A percentile compares a stretch with the other conserved stretches of the same genome.
These are phyloP conservation scores for Xylaria sp. DNA, from an alignment of 2,329 filamentous ascomycete genomes.

Conservation along the genomic window DNA sequence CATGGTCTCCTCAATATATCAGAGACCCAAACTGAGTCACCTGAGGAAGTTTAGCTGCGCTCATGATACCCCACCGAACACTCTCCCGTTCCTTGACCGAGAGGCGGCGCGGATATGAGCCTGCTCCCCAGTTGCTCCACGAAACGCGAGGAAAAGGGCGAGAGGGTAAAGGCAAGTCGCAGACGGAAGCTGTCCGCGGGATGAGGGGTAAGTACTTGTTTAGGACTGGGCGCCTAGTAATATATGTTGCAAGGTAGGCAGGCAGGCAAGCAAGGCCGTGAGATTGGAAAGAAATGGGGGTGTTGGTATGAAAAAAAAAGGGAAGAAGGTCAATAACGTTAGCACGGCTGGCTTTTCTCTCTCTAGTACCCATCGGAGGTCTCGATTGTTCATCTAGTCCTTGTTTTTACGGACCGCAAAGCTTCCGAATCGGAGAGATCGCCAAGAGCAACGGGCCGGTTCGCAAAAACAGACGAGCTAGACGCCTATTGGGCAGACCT, in stretches of 20 bases:
- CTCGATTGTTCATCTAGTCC: constrained; percentile 14
- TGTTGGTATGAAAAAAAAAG: not conserved
- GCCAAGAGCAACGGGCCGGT: constrained; percentile 13
- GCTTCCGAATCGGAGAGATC: constrained; percentile 14
- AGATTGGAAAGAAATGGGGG: not conserved
- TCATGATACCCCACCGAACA: constrained; percentile 15
- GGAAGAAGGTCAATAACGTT: too few relatives aligned
- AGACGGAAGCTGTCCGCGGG: constrained; percentile 24
- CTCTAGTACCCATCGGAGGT: constrained; percentile 7
- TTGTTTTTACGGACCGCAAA: constrained; percentile 10
- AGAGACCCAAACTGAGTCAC: constrained; percentile 31
- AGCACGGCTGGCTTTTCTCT: too few relatives aligned
- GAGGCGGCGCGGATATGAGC: constrained; percentile 12
- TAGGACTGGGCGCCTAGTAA: not conserved
- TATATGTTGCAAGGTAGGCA: not conserved
- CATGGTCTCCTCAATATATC: constrained; percentile 22
- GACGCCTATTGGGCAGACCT: not conserved
- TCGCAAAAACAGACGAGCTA: constrained; percentile 3
- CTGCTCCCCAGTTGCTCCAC: constrained; percentile 7
- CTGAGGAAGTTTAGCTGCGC: constrained; percentile 28
- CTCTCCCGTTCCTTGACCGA: constrained; percentile 18
- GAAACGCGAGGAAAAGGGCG: constrained; percentile 18
- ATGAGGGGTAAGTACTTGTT: constrained; percentile 19
- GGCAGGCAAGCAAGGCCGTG: constrained; percentile 17
- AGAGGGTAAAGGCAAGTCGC: constrained; percentile 20